These are phyloP conservation scores for Oryza australiensis DNA, from an alignment of 176 grass and related monocot genomes.

Conservation along the genomic window DNA sequence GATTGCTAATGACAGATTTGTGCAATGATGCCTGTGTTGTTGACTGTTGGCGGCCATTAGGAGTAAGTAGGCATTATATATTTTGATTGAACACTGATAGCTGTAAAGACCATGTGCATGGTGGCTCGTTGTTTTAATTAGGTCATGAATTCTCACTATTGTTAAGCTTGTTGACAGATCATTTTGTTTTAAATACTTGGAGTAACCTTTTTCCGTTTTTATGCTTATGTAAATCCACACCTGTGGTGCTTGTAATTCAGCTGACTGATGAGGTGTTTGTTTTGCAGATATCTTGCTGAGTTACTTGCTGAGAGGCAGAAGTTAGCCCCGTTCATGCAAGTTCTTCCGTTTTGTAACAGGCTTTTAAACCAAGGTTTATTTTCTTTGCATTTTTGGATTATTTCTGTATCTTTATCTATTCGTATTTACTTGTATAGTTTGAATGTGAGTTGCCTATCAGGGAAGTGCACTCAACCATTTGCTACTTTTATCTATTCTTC, in stretches of 20 bases:
- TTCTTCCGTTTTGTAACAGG: constrained; percentile 88
- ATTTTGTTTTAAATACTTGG: constrained; percentile 1
- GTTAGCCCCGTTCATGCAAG: constrained; percentile 85
- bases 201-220: background rate
- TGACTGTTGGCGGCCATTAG: constrained; percentile 1
- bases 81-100: background rate
- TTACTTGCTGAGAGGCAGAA: constrained; percentile 93
- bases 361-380: constrained; percentile 87
- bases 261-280: constrained; percentile 3
- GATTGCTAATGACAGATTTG: constrained; percentile 22
- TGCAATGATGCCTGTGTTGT: background rate
- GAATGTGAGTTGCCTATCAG: background rate
- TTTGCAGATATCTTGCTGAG: constrained; percentile 75
- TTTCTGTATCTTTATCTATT: background rate
- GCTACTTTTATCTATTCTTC: constrained; percentile 22
- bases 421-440: background rate
- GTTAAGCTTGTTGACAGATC: background rate
- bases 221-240: background rate
- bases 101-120: background rate
- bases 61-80: constrained; percentile 27
- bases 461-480: background rate
- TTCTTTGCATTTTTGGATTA: background rate
- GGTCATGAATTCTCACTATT: background rate
- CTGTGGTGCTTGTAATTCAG: constrained; percentile 1
- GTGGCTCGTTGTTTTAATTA: constrained; percentile 4